Percentiles rank a stretch among this genome's conserved stretches.
Evolutionary conservation across 805 yeast species (phyloP).

Genomic region (Wickerhamomyces bisporus): DNA sequence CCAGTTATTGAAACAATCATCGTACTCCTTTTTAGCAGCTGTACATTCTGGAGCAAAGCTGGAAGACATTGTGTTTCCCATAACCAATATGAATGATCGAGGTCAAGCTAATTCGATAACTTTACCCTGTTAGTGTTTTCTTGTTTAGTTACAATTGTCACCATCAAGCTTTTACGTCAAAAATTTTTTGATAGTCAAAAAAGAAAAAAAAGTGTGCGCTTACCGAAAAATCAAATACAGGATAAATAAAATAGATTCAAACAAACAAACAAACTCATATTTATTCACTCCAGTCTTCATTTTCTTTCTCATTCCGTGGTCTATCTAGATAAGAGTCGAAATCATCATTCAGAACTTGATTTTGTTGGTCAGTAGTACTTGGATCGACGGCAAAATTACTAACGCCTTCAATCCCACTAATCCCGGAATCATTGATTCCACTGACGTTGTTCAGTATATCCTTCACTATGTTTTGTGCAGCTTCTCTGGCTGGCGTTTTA

Average conservation of each 20-base stretch:
- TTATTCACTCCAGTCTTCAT: slow-evolving; percentile 14
- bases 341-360: slow-evolving; percentile 9
- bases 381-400: background rate
- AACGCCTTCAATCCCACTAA: slow-evolving; percentile 1
- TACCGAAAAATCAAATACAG: too few relatives aligned
- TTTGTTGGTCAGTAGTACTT: background rate
- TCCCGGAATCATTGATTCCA: slow-evolving; percentile 19
- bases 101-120: too few relatives aligned
- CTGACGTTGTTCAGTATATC: slow-evolving; percentile 21
- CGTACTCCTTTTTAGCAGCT: slow-evolving; percentile 77
- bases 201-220: too few relatives aligned
- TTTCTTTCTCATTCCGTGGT: slow-evolving; percentile 4
- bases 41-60: slow-evolving; percentile 98
- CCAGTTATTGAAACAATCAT: slow-evolving; percentile 93
- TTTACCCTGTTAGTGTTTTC: too few relatives aligned
- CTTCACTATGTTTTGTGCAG: slow-evolving; percentile 21
- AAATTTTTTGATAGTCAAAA: too few relatives aligned
- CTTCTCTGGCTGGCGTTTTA: slow-evolving; percentile 19
- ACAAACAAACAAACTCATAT: too few relatives aligned
- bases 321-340: slow-evolving; percentile 22
- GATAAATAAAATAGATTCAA: too few relatives aligned
- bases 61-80: slow-evolving; percentile 75
- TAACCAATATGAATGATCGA: too few relatives aligned
- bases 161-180: too few relatives aligned
- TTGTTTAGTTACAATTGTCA: too few relatives aligned